phyloP scores from a whole-genome alignment of 441 rosid genomes.

The Metrosideros polymorpha region DNA sequence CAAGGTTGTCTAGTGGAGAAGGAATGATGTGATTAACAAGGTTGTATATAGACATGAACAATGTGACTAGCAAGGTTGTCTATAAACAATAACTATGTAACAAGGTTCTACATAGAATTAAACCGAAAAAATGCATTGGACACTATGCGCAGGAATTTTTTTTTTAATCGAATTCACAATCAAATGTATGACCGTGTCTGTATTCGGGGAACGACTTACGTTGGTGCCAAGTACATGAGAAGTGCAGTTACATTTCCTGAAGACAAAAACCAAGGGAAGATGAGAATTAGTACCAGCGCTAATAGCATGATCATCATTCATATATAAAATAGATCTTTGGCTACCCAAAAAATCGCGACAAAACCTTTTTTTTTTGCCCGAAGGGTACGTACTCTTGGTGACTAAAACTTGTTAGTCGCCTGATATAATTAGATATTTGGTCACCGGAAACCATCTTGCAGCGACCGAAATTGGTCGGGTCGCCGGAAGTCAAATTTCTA shows the following conservation, averaged over 20 bases:
- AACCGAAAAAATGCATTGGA: background rate
- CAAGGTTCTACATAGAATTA: background rate
- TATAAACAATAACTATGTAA: background rate
- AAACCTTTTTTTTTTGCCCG: background rate
- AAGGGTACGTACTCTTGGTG: background rate
- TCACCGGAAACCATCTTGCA: background rate
- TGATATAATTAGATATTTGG: background rate
- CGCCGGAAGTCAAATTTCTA: background rate
- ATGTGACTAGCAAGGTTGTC: background rate
- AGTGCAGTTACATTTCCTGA: background rate
- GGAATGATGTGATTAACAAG: background rate
- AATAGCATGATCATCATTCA: background rate
- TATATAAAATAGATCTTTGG: background rate
- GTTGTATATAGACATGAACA: background rate
- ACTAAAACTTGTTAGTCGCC: background rate
- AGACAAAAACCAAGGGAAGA: background rate
- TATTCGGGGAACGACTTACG: background rate
- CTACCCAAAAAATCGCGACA: background rate
- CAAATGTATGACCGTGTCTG: background rate
- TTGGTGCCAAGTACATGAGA: conserved; percentile 1
- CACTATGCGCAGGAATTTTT: background rate
- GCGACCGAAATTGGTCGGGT: background rate
- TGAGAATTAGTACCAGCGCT: background rate
- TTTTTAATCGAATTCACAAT: background rate
- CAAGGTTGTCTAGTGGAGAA: background rate